Evolutionary conservation across 345 rosid species (phyloP).

Genomic region (Corchorus capsularis): DNA sequence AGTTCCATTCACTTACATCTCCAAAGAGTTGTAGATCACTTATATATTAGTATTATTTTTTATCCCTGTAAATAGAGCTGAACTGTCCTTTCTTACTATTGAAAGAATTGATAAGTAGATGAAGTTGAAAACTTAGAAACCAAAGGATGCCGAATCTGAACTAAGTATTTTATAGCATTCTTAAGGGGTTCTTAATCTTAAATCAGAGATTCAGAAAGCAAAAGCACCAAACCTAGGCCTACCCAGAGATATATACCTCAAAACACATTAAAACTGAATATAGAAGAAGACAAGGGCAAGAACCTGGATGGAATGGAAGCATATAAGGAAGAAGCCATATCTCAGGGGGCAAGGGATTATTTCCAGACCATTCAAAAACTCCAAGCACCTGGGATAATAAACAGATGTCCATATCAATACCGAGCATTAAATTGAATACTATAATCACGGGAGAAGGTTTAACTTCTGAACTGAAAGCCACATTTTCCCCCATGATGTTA

Average conservation of each 20-base stretch:
- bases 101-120: too few species aligned
- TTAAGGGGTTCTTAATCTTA: background rate
- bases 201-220: background rate
- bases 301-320: conserved; percentile 93
- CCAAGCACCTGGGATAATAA: conserved; percentile 74
- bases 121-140: too few species aligned
- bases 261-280: background rate
- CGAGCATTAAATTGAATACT: conserved; percentile 3
- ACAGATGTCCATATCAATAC: conserved; percentile 14
- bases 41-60: too few species aligned
- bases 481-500: conserved; percentile 97
- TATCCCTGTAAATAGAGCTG: too few species aligned
- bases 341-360: conserved; percentile 97
- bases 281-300: conserved; percentile 16
- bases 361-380: conserved; percentile 94
- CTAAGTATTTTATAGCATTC: background rate
- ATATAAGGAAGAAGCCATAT: conserved; percentile 94
- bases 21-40: too few species aligned
- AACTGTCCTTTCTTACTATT: too few species aligned
- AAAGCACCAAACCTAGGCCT: background rate
- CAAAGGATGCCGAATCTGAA: background rate
- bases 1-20: too few species aligned
- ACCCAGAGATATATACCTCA: background rate
- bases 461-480: conserved; percentile 91
- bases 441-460: conserved; percentile 23